Conservation (phyloP, 257 asterid species). For the Penstemon barbatus region DNA sequence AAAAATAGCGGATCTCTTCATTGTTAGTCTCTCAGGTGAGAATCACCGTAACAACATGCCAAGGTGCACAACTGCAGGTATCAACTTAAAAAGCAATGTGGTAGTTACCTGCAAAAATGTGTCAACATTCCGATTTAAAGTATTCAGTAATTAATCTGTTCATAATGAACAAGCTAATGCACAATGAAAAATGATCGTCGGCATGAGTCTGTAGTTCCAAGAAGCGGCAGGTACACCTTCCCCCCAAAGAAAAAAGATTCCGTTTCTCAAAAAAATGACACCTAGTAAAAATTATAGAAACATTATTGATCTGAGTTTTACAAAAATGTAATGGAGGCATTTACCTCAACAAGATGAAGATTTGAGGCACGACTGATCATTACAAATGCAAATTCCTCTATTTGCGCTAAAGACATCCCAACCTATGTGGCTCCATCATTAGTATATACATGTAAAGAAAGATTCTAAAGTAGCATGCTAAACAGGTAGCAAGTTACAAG, state of each 20-base stretch:
- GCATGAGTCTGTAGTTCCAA: constrained; percentile 96
- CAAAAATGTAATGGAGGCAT: constrained; percentile 24
- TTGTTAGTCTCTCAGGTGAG: constrained; percentile 52
- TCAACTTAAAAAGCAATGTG: constrained; percentile 86
- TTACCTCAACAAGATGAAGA: constrained; percentile 98
- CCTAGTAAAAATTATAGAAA: not conserved
- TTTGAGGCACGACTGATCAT: constrained; percentile 98
- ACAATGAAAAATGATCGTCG: constrained; percentile 4
- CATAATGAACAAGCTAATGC: constrained; percentile 16
- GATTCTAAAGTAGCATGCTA: constrained; percentile 6
- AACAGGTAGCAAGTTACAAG: constrained; percentile 56
- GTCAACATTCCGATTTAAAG: constrained; percentile 1
- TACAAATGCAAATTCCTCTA: constrained; percentile 97
- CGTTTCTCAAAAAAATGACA: not conserved
- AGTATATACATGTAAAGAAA: constrained; percentile 21
- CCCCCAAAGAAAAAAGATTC: constrained; percentile 50
- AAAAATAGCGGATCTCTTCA: no score
- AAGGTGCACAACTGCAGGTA: constrained; percentile 90
- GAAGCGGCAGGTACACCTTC: constrained; percentile 85
- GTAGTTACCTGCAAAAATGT: constrained; percentile 73
- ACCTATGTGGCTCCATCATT: constrained; percentile 41
- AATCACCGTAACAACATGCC: constrained; percentile 95
- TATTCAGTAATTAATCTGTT: not conserved
- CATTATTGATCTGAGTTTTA: constrained; percentile 12
- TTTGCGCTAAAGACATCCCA: constrained; percentile 98